A percentile compares a stretch with the other conserved stretches of the same genome.
These are phyloP conservation scores for Tuctoria greenei DNA, from an alignment of 176 grass and related monocot species.

Conservation along the genomic window DNA sequence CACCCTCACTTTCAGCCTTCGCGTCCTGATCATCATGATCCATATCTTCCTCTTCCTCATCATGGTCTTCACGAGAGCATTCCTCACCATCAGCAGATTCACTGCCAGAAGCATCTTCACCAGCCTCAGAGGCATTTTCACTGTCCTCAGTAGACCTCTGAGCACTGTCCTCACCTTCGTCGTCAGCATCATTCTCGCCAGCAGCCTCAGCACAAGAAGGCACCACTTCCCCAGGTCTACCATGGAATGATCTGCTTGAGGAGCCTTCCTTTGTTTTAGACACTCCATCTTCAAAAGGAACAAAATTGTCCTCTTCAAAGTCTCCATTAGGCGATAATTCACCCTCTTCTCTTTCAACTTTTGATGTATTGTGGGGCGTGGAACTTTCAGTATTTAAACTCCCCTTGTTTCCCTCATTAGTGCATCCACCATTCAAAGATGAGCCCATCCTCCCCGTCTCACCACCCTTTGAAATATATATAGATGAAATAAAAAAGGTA, in stretches of 20 bases:
- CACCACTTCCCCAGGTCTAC: conserved; percentile 50
- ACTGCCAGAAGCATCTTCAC: conserved; percentile 88
- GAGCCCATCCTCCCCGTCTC: conserved; percentile 30
- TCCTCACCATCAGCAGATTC: conserved; percentile 92
- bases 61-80: conserved; percentile 85
- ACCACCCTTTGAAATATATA: conserved; percentile 38
- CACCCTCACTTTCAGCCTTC: conserved; percentile 91
- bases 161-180: conserved; percentile 83
- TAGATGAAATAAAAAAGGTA: conserved; percentile 17
- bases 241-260: conserved; percentile 50
- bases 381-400: conserved; percentile 49
- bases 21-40: conserved; percentile 79
- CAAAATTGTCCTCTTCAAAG: conserved; percentile 92
- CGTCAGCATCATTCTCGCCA: conserved; percentile 90
- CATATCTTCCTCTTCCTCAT: conserved; percentile 91
- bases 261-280: conserved; percentile 63
- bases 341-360: conserved; percentile 97
- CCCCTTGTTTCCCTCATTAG: conserved; percentile 52
- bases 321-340: conserved; percentile 96
- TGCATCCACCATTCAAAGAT: conserved; percentile 51
- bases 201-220: conserved; percentile 53
- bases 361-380: conserved; percentile 43
- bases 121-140: conserved; percentile 93
- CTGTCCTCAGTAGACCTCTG: conserved; percentile 91
- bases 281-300: conserved; percentile 59